These are phyloP conservation scores for Tardiomyces digboiensis DNA, from an alignment of 1,139 yeast genomes.

Conservation along the genomic window DNA sequence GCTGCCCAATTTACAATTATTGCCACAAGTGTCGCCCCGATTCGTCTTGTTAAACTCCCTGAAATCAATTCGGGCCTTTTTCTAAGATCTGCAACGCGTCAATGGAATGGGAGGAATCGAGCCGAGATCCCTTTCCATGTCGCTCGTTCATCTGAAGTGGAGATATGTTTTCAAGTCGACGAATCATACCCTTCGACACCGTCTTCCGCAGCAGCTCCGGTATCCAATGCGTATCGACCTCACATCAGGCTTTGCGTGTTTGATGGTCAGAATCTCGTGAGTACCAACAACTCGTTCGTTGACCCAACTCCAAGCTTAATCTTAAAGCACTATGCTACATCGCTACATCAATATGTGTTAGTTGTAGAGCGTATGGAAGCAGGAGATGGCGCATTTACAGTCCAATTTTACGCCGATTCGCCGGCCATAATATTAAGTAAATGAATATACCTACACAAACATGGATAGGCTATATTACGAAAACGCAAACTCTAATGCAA, in stretches of 20 bases:
- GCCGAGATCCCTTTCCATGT: conserved; percentile 5
- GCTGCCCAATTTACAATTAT: conserved; percentile 12
- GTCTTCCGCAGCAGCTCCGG: not conserved
- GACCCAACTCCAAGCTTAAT: conserved; percentile 37
- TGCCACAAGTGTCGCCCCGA: conserved; percentile 10
- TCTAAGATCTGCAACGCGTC: conserved; percentile 9
- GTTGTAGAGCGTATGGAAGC: conserved; percentile 23
- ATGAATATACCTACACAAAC: not conserved
- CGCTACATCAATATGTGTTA: conserved; percentile 9
- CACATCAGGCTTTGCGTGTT: conserved; percentile 23
- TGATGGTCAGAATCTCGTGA: conserved; percentile 12
- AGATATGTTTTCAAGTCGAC: not conserved
- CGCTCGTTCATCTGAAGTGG: not conserved
- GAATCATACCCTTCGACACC: not conserved
- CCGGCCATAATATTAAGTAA: not conserved
- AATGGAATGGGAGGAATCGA: conserved; percentile 14
- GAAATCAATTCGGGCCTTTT: conserved; percentile 17
- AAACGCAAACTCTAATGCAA: too few relatives aligned
- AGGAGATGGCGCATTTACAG: conserved; percentile 16
- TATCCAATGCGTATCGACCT: conserved; percentile 13
- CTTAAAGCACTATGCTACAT: conserved; percentile 9
- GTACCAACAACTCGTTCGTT: conserved; percentile 34
- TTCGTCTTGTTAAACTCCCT: conserved; percentile 11
- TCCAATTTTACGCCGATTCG: conserved; percentile 9
- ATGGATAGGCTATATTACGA: too few relatives aligned